phyloP scores from a whole-genome alignment of 2,329 filamentous ascomycete genomes.

The Leptoxyphium fumago region DNA sequence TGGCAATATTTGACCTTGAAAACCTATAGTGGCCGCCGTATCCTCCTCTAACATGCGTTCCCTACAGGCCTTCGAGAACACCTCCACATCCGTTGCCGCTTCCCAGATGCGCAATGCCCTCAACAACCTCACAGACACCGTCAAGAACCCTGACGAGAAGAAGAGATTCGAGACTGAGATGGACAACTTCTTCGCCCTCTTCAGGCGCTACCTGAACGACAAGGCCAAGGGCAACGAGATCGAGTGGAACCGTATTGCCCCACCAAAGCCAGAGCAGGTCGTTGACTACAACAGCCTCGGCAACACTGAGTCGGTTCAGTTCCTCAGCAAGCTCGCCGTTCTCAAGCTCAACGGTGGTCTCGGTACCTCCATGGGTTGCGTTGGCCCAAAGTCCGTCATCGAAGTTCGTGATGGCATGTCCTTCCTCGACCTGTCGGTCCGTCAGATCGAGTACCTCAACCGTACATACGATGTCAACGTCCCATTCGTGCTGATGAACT shows the following conservation, averaged over 20 bases:
- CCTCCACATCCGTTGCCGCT: slow-evolving; percentile 91
- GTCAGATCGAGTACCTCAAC: slow-evolving; percentile 98
- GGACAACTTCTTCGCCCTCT: slow-evolving; percentile 99
- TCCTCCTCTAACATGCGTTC: neutral
- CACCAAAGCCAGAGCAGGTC: slow-evolving; percentile 84
- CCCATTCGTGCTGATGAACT: slow-evolving; percentile 99
- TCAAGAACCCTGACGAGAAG: slow-evolving; percentile 60
- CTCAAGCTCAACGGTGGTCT: slow-evolving; percentile 99
- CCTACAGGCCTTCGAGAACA: slow-evolving; percentile 90
- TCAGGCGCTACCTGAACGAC: slow-evolving; percentile 95
- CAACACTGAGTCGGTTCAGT: slow-evolving; percentile 80
- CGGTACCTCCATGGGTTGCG: slow-evolving; percentile 98
- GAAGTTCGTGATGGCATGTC: slow-evolving; percentile 99
- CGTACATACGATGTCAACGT: slow-evolving; percentile 95
- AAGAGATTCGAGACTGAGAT: slow-evolving; percentile 93
- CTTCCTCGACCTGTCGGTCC: slow-evolving; percentile 95
- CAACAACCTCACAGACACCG: slow-evolving; percentile 80
- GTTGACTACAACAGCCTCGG: slow-evolving; percentile 85
- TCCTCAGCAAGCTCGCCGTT: slow-evolving; percentile 93
- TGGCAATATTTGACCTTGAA: neutral
- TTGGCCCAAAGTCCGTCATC: slow-evolving; percentile 98
- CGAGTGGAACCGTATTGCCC: slow-evolving; percentile 93
- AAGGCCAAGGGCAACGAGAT: slow-evolving; percentile 96
- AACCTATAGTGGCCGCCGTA: neutral
- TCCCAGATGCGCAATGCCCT: slow-evolving; percentile 98